Evolutionary conservation across 2,329 filamentous ascomycete species (phyloP), one percentile per base, ranked within the genome.

Genomic region (Neopestalotiopsis sp.): DNA sequence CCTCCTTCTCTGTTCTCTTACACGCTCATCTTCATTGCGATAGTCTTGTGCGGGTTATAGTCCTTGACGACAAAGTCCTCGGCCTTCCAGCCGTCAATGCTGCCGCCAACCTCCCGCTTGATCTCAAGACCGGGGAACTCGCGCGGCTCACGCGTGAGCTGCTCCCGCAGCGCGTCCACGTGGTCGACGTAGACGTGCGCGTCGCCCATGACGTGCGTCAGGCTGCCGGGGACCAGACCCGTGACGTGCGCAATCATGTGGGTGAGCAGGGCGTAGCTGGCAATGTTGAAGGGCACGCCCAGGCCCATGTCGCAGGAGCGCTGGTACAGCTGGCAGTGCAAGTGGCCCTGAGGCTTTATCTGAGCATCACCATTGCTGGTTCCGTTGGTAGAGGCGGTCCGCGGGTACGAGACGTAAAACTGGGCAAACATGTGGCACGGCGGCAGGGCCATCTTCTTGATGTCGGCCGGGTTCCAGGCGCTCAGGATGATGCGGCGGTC

Each of bases 1-100:
- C 9, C n/a, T 17, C n/a, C 1, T n/a, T 12, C 17, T 17, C 45
- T 20, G 24, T 24, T 28, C 2, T 13, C 24, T 70, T 74, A 94
- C 69, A 98, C 95, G 77, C 94, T 97, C 96, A 99, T 99, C 85
- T 98, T 98, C 96, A 99, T 99, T 59, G 93, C 88, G 82, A 99
- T 97, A 5, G 88, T 88, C 84, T 95, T 95, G 80, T 98, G 94
- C 68, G 96, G 95, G 64, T 95, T 89, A 80, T 99, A 99, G 0
- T 92, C 95, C 76, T 93, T 87, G 5, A 99, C 88, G 69, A 92
- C 90, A 79, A 99, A 95, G 70, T 99, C 95, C 73, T 97, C 94
- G 1, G 90, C 85, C 79, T 89, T 91, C 94, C 96, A 98, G 1
- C 94, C 94, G 79, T 99, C 96, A 75, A 98, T 94, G 73, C 88